Conservation (phyloP, 192 early-diverging fungal species). For the Neocallimastix lanati region DNA sequence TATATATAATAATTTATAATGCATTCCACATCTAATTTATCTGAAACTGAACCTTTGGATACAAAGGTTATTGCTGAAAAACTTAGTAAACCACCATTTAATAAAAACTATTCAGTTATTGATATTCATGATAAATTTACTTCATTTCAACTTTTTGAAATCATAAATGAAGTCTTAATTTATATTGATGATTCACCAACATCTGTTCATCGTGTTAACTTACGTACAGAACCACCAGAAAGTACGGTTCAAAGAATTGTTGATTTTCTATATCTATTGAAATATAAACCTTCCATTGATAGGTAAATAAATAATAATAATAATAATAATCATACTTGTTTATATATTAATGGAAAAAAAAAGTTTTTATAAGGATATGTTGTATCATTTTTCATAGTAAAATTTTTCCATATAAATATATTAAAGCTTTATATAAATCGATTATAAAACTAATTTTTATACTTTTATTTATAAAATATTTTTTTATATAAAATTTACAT, state of each 20-base stretch:
- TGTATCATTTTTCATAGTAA: too few species aligned
- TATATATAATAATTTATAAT: too few species aligned
- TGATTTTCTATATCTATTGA: constrained; percentile 26
- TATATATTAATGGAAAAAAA: too few species aligned
- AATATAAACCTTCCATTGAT: constrained; percentile 16
- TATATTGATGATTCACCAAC: constrained; percentile 17
- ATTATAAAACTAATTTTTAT: too few species aligned
- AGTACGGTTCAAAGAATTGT: constrained; percentile 18
- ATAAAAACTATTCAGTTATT: constrained; percentile 18
- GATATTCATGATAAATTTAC: constrained; percentile 36
- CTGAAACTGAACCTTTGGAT: constrained; percentile 5
- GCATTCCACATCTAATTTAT: neutral
- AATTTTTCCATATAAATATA: too few species aligned
- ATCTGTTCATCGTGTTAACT: constrained; percentile 12
- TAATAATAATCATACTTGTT: too few species aligned
- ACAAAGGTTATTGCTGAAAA: constrained; percentile 12
- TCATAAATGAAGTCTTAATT: constrained; percentile 22
- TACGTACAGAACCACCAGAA: constrained; percentile 22
- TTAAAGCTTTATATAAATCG: too few species aligned
- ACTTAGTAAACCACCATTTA: constrained; percentile 21
- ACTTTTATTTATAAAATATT: too few species aligned
- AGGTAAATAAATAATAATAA: too few species aligned
- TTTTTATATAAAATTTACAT: too few species aligned
- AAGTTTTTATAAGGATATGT: too few species aligned
- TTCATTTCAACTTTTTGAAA: constrained; percentile 14